Evolutionary conservation across 768 basidiomycete species (phyloP), one percentile per base, ranked within the genome.

Genomic region (Podaxis sp.): DNA sequence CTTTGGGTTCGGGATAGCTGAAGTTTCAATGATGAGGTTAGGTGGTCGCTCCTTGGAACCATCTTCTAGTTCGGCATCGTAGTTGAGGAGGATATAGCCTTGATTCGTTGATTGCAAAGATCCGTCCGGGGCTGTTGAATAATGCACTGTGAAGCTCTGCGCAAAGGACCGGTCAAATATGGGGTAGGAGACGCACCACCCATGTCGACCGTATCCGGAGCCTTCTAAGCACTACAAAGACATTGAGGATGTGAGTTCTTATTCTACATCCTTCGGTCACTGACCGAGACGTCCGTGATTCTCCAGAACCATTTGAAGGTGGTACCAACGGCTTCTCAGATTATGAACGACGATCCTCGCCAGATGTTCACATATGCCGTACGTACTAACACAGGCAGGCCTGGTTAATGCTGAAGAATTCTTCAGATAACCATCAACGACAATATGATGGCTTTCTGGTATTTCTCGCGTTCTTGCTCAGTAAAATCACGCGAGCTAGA

Each of bases 51-150:
- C 41, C 52, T 30, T 49, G 2, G 63, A 60, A 26, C 56, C 51
- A 44, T 44, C 40, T 17, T 62, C 54, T 11, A 76, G 64, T 66
- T 76, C 77, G 28, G 80, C 65, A 62, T 78, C 78, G 64, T 76
- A 79, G 53, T 72, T 72, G 59, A 70, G 17, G 15, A 83, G 60
- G 30, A 81, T 64, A 41, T 81, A 0, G 72, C 64, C 60, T 83
- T 82, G 51, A 84, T 58, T 78, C 76, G 13, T 65, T 72, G 0
- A 76, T 74, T 3, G 76, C 79, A 63, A 82, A 78, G 70, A 81
- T 79, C 1, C 80, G 73, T 24, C 78, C 74, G 24, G 76, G 73
- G 55, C 70, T 70, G 48, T 17, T 13, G 65, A 64, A 60, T 68
- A 62, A 60, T 20, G 49, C 33, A 10, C 3, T 26, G 20, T 24